Conservation (phyloP, 1,139 yeast species). For the Diutina scorzettiae region DNA sequence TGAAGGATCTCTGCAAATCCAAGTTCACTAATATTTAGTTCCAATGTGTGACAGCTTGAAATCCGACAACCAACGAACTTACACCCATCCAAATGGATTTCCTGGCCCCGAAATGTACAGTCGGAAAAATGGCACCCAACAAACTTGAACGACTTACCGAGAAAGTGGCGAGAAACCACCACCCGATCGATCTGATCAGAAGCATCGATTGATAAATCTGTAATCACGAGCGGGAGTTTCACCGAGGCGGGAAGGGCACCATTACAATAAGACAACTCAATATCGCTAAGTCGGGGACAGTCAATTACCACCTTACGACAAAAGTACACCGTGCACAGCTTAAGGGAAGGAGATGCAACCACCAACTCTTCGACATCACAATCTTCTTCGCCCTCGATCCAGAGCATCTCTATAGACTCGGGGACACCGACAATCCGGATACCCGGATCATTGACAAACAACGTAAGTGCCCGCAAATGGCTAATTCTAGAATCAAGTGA, state of each 20-base stretch:
- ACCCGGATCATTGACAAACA: constrained; percentile 2
- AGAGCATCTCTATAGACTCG: not conserved
- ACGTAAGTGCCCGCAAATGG: not conserved
- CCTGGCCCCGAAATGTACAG: not conserved
- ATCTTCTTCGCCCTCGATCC: constrained; percentile 2
- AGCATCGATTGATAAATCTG: not conserved
- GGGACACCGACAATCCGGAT: not conserved
- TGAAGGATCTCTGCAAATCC: not conserved
- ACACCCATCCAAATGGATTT: not conserved
- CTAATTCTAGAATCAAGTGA: not conserved
- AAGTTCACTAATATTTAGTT: not conserved
- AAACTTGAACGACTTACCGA: not conserved
- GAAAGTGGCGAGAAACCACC: not conserved
- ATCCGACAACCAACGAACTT: not conserved
- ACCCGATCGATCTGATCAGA: not conserved
- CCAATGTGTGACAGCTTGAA: not conserved
- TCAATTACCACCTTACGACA: not conserved
- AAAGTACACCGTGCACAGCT: constrained; percentile 3
- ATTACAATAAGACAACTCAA: constrained; percentile 1
- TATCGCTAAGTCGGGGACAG: not conserved
- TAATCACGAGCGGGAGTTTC: not conserved
- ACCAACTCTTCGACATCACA: not conserved
- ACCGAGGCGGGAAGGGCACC: not conserved
- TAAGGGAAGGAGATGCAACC: not conserved
- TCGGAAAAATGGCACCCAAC: not conserved